These are phyloP conservation scores for Blastocystis sp. DNA, from an alignment of 352 stramenopile species.

Conservation along the genomic window DNA sequence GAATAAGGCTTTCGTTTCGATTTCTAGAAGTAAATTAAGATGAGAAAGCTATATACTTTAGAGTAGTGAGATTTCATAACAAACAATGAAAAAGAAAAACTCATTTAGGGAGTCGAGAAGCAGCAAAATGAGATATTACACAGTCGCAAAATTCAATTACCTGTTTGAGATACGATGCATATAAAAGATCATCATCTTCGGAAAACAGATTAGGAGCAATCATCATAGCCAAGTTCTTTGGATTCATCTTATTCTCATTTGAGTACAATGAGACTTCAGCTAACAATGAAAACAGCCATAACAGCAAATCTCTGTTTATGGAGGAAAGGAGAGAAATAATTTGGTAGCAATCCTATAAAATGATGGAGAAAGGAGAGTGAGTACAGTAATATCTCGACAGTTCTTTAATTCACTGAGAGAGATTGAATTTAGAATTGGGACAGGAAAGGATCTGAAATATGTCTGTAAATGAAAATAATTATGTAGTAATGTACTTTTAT, in stretches of 20 bases:
- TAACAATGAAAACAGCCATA: constrained; percentile 20
- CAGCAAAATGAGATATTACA: neutral
- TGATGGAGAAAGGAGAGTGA: neutral
- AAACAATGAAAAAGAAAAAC: neutral
- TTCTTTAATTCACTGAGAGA: neutral
- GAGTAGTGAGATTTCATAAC: neutral
- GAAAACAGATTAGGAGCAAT: constrained; percentile 38
- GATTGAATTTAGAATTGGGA: constrained; percentile 10
- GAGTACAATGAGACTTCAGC: neutral
- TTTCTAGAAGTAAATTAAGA: neutral
- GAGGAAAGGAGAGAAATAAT: neutral
- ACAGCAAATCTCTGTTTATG: neutral
- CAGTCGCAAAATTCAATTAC: neutral
- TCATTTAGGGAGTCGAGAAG: neutral
- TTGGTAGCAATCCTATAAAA: constrained; percentile 2
- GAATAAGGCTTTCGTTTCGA: neutral
- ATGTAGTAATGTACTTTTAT: constrained; percentile 7
- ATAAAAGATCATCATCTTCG: constrained; percentile 14
- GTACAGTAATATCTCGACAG: neutral
- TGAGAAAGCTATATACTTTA: no score
- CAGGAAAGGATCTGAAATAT: constrained; percentile 2
- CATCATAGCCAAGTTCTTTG: neutral
- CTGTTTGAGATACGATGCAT: neutral
- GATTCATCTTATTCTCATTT: constrained; percentile 10
- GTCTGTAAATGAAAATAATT: neutral